Percentiles rank a stretch among this genome's conserved stretches.
phyloP scores from a whole-genome alignment of 2,329 filamentous ascomycete species.

The Trichoderma sp. region DNA sequence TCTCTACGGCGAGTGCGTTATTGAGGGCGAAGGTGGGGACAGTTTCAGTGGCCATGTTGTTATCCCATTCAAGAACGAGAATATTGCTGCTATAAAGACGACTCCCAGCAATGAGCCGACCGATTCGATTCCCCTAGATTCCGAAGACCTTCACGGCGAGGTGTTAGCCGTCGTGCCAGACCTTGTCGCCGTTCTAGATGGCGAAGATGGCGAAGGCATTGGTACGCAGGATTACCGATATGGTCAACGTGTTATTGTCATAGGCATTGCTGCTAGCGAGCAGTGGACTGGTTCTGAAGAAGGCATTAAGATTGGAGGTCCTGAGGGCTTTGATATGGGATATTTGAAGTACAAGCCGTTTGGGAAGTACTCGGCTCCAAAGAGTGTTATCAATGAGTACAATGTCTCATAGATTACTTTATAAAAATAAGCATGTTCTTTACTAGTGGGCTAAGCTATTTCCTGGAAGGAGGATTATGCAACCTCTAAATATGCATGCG shows the following conservation, averaged over 20 bases:
- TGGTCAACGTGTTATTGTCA: neutral
- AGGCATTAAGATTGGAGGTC: neutral
- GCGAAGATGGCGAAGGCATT: neutral
- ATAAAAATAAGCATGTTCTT: fast-evolving
- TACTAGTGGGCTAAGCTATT: neutral
- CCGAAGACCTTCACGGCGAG: neutral
- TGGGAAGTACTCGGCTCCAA: neutral
- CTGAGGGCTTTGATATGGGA: neutral
- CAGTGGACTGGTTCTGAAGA: neutral
- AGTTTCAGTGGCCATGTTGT: neutral
- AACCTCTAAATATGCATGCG: neutral
- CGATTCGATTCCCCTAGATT: neutral
- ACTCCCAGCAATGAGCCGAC: neutral
- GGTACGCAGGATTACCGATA: neutral
- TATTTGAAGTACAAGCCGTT: neutral
- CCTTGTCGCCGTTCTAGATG: neutral
- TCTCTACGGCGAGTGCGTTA: neutral
- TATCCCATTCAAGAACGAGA: neutral
- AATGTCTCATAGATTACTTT: neutral
- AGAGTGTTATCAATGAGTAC: neutral
- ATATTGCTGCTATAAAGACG: neutral
- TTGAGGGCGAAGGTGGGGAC: neutral
- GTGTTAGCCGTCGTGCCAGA: neutral
- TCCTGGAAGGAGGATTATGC: neutral
- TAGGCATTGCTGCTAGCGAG: neutral